Conservation (phyloP, 1,139 yeast species). For the Hansenula lynferdii region DNA sequence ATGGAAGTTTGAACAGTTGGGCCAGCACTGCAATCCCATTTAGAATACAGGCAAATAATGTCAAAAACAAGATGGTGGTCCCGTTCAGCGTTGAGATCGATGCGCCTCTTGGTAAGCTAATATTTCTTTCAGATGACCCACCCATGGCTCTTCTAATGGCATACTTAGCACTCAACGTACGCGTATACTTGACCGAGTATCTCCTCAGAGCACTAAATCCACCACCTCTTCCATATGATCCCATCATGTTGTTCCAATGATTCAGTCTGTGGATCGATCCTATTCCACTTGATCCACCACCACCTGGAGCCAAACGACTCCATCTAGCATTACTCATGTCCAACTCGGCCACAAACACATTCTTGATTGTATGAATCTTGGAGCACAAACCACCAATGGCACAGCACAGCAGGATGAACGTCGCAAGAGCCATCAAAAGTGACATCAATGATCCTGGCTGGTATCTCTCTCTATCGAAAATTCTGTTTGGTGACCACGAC, state of each 20-base stretch:
- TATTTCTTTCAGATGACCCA: background rate
- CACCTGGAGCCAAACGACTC: too few relatives aligned
- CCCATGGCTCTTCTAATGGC: too few relatives aligned
- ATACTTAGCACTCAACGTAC: background rate
- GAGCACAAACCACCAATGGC: background rate
- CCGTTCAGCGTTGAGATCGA: background rate
- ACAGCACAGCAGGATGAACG: background rate
- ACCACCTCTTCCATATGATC: background rate
- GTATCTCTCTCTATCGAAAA: background rate
- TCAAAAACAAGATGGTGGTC: background rate
- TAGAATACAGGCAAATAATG: background rate
- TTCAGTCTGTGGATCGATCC: background rate
- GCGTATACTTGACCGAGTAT: background rate
- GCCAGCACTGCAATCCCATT: background rate
- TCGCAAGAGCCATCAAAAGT: background rate
- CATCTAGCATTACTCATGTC: background rate
- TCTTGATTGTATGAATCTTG: background rate
- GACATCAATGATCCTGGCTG: constrained; percentile 1
- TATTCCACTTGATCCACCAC: background rate
- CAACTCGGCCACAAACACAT: background rate
- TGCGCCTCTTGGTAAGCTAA: background rate
- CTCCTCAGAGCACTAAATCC: background rate
- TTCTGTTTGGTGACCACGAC: background rate
- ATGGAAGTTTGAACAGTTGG: background rate
- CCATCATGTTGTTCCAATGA: background rate